Evolutionary conservation across 179 eudicot species (phyloP).

Genomic region (Patellifolia procumbens): DNA sequence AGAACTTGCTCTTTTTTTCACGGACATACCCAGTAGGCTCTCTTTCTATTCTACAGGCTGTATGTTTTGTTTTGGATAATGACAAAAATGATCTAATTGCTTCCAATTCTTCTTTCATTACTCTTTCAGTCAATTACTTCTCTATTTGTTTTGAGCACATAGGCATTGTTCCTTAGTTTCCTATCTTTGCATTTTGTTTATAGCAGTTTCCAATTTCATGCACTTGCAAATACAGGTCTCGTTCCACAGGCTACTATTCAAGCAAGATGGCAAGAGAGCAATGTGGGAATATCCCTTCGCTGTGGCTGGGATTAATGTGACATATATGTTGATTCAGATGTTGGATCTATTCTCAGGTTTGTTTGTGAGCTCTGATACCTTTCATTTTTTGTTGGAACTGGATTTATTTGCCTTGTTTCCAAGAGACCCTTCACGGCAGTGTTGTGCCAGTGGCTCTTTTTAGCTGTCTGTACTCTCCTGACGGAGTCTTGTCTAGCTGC

Average conservation of each 20-base stretch:
- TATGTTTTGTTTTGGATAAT: neutral
- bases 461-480: no score
- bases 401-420: neutral
- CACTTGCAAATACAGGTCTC: conserved; percentile 50
- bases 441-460: no score
- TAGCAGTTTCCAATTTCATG: neutral
- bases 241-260: conserved; percentile 74
- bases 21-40: conserved; percentile 69
- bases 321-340: conserved; percentile 84
- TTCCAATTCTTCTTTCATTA: neutral
- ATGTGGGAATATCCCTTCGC: conserved; percentile 92
- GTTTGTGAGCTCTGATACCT: neutral
- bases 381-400: neutral
- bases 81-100: neutral
- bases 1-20: conserved; percentile 82
- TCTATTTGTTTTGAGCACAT: neutral
- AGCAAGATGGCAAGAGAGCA: conserved; percentile 73
- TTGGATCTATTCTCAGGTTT: conserved; percentile 65
- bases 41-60: neutral
- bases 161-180: neutral
- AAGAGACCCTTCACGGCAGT: no score
- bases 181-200: neutral
- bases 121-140: neutral
- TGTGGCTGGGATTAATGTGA: conserved; percentile 77
- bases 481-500: no score